Conservation (phyloP, 1,139 yeast genomes). For the Sugiyamaella grinbergsii region DNA sequence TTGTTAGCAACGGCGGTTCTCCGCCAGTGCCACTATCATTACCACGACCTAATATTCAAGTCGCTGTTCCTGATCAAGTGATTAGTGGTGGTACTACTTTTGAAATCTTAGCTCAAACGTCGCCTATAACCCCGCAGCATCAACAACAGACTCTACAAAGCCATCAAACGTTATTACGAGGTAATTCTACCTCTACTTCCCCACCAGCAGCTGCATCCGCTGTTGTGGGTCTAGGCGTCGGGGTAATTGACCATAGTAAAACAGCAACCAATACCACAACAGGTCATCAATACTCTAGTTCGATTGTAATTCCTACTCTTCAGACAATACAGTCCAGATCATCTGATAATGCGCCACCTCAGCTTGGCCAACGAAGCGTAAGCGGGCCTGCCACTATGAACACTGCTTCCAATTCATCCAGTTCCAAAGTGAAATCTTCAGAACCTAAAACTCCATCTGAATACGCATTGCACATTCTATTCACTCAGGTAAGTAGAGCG, state of each 20-base stretch:
- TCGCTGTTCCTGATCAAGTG: constrained; percentile 8
- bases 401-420: constrained; percentile 16
- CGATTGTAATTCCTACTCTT: constrained; percentile 22
- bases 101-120: constrained; percentile 7
- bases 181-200: constrained; percentile 1
- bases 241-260: not conserved
- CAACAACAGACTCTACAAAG: not conserved
- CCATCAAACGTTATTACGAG: constrained; percentile 6
- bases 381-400: constrained; percentile 25
- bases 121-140: constrained; percentile 1
- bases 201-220: not conserved
- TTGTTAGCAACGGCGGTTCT: constrained; percentile 5
- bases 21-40: not conserved
- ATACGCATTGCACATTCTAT: constrained; percentile 88
- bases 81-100: constrained; percentile 2
- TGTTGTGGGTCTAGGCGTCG: constrained; percentile 13
- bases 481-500: constrained; percentile 66
- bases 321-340: constrained; percentile 6
- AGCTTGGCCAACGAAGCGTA: constrained; percentile 23
- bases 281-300: constrained; percentile 22
- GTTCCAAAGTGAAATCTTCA: constrained; percentile 17
- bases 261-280: not conserved
- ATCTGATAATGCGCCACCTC: constrained; percentile 2
- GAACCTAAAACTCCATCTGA: constrained; percentile 78
- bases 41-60: not conserved